These are phyloP conservation scores for Termitomyces sp. DNA, from an alignment of 768 basidiomycete genomes.

Conservation along the genomic window DNA sequence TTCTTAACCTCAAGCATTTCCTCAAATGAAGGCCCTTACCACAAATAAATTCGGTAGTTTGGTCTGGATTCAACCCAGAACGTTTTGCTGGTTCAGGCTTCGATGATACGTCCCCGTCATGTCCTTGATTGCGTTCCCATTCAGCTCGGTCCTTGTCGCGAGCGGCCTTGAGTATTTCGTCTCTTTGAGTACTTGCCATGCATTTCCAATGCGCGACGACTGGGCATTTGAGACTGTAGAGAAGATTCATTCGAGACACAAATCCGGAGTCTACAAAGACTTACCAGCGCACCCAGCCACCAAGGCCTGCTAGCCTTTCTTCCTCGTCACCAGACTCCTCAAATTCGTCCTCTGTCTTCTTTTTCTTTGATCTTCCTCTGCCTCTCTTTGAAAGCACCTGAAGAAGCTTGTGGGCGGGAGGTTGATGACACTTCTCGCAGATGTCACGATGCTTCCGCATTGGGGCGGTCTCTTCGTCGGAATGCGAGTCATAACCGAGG, in stretches of 20 bases:
- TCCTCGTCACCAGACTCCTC: constrained; percentile 56
- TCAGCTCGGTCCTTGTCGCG: constrained; percentile 47
- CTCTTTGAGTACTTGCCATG: constrained; percentile 60
- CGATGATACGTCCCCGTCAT: constrained; percentile 19
- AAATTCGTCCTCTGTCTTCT: constrained; percentile 46
- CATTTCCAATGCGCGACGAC: constrained; percentile 79
- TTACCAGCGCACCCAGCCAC: constrained; percentile 87
- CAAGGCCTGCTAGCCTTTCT: constrained; percentile 48
- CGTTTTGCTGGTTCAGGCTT: constrained; percentile 42
- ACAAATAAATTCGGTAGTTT: constrained; percentile 81
- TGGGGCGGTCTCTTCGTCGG: constrained; percentile 55
- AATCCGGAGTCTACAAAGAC: constrained; percentile 17
- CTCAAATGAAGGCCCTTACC: constrained; percentile 30
- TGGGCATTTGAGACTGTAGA: constrained; percentile 64
- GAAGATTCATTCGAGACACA: constrained; percentile 11
- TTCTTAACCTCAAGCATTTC: not conserved
- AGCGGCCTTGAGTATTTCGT: constrained; percentile 71
- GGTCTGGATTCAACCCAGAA: constrained; percentile 41
- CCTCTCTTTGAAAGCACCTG: constrained; percentile 33
- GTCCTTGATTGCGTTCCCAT: constrained; percentile 31
- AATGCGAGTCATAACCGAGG: constrained; percentile 44
- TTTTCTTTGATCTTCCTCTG: constrained; percentile 42
- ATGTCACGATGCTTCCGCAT: constrained; percentile 59
- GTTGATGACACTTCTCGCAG: constrained; percentile 71
- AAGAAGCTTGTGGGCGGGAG: constrained; percentile 57